Percentiles rank a stretch among this genome's conserved stretches.
Evolutionary conservation across 2,329 filamentous ascomycete species (phyloP).

Genomic region (Exophiala phaeomuriformis): DNA sequence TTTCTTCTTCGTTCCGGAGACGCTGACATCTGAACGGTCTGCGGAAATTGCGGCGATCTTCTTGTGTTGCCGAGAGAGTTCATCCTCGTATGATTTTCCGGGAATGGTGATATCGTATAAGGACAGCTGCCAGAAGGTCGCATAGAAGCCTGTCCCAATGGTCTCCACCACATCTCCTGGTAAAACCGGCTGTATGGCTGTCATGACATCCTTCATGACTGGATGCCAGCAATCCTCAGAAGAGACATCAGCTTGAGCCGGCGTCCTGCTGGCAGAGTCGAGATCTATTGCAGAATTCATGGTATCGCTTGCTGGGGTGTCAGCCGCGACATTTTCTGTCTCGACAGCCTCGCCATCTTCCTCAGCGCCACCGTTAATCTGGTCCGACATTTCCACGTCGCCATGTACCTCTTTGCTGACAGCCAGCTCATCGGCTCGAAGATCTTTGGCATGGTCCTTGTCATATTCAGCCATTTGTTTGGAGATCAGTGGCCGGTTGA

Average conservation of each 20-base stretch:
- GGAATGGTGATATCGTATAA: constrained; percentile 74
- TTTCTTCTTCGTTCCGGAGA: constrained; percentile 58
- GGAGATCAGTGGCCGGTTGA: constrained; percentile 67
- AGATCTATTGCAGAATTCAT: constrained; percentile 14
- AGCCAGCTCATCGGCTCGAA: constrained; percentile 23
- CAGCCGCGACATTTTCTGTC: constrained; percentile 32
- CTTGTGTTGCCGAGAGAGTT: constrained; percentile 61
- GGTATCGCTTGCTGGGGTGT: constrained; percentile 17
- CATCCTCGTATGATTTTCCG: constrained; percentile 67
- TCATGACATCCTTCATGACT: constrained; percentile 66
- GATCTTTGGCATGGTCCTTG: constrained; percentile 30
- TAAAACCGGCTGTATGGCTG: constrained; percentile 56
- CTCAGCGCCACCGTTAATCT: constrained; percentile 22
- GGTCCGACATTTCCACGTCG: constrained; percentile 29
- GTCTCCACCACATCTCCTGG: constrained; percentile 59
- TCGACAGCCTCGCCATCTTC: constrained; percentile 35
- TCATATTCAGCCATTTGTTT: constrained; percentile 50
- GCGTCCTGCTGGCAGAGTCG: constrained; percentile 22
- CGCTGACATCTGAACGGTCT: constrained; percentile 66
- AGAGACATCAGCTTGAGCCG: constrained; percentile 30
- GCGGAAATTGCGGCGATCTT: constrained; percentile 60
- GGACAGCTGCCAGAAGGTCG: constrained; percentile 86
- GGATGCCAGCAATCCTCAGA: constrained; percentile 53
- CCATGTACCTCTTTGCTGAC: constrained; percentile 26
- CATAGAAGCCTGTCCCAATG: constrained; percentile 73